Evolutionary conservation across 176 grass and related monocot genomes (phyloP), one percentile per base, ranked within the genome.

Genomic region (Lolium multiflorum): DNA sequence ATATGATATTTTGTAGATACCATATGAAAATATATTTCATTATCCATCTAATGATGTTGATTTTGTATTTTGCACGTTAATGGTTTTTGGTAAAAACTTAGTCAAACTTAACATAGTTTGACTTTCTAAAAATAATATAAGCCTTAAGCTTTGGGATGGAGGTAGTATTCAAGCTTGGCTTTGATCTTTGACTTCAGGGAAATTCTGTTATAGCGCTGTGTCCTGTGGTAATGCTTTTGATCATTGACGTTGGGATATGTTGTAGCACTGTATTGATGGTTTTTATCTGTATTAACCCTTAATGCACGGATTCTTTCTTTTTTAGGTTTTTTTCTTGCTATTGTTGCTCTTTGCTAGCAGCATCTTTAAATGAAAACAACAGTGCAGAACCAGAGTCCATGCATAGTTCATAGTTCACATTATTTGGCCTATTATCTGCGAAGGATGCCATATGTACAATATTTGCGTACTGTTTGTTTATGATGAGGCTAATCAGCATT

Each of bases 281-380:
- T 82, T 67, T 77, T 24, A 49, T 71, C 18, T 77, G 6, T 12
- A 69, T 56, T 37, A 5, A 20, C 72, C 50, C 10, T 38, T 69
- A 24, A 6, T 77, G 18, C 6, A 5, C 15, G 18, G 37, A 16
- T 57, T 50, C 60, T 16, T 81, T 35, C 49, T 47, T 22, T 79
- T 71, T 86, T 20, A 35, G 28, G 31, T 59, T 47, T 22, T 79
- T 71, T 86, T 25, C 46, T 74, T 76, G 8, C 41, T 31, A 75
- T 15, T 11, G 4, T 41, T 25, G 39, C 49, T 63, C 46, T 74
- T 58, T 17, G 78, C 55, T 15, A 59, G 1, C 55, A 41, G 18
- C 5, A 81, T 65, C 9, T 81, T 66, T 11, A 3, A 48, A 81
- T 81, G 24, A 20, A 81, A 60, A 48, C 22, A 65, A 66, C 41